Evolutionary conservation across 257 asterid species (phyloP).

Genomic region (Fraxinus excelsior): DNA sequence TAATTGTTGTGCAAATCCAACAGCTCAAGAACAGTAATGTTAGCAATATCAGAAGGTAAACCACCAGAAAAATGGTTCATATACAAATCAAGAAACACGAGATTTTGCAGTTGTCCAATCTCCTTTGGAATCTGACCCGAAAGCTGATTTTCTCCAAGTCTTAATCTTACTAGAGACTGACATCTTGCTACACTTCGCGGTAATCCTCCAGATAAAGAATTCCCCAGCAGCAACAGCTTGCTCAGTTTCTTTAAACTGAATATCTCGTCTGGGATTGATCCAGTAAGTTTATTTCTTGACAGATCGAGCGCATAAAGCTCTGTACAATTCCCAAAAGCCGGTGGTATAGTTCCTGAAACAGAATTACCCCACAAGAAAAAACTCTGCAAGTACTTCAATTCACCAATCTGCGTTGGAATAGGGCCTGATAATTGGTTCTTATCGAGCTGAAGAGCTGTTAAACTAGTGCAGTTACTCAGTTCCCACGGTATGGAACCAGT

Average conservation of each 20-base stretch:
- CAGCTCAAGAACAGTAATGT: constrained; percentile 80
- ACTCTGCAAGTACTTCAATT: constrained; percentile 76
- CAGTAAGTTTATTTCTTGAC: constrained; percentile 76
- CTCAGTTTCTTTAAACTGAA: constrained; percentile 74
- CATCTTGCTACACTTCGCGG: constrained; percentile 63
- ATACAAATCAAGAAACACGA: constrained; percentile 89
- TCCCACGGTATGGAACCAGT: constrained; percentile 65
- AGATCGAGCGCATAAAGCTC: constrained; percentile 92
- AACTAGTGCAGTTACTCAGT: constrained; percentile 73
- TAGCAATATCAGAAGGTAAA: constrained; percentile 71
- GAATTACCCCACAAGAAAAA: constrained; percentile 86
- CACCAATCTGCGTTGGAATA: constrained; percentile 68
- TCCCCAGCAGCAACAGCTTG: constrained; percentile 77
- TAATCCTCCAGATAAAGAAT: constrained; percentile 66
- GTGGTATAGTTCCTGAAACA: constrained; percentile 77
- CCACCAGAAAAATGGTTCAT: constrained; percentile 82
- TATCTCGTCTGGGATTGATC: constrained; percentile 81
- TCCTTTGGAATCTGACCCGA: constrained; percentile 92
- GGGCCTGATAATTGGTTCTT: constrained; percentile 75
- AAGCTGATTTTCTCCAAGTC: constrained; percentile 90
- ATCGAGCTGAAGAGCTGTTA: constrained; percentile 80
- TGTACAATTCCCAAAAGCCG: constrained; percentile 71
- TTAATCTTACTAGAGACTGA: constrained; percentile 80
- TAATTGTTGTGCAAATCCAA: constrained; percentile 77
- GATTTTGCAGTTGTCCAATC: constrained; percentile 80